These are phyloP conservation scores for Starmerella floricola DNA, from an alignment of 805 yeast species.

Conservation along the genomic window DNA sequence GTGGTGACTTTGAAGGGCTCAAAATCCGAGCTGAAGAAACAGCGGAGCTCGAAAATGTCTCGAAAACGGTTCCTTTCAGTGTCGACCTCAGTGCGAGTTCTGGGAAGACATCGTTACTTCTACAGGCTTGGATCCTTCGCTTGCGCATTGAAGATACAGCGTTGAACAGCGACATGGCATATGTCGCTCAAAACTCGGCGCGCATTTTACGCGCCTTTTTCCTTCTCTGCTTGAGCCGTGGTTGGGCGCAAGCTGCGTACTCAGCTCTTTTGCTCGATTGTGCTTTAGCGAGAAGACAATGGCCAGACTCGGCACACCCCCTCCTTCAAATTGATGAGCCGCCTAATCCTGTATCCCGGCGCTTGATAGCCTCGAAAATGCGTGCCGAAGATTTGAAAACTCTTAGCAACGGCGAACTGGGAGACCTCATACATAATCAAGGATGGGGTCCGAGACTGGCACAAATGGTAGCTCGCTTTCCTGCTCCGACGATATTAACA, in stretches of 20 bases:
- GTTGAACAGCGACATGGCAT: constrained; percentile 70
- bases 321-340: constrained; percentile 64
- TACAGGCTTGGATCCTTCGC: constrained; percentile 80
- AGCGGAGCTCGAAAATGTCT: constrained; percentile 51
- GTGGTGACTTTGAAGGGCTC: constrained; percentile 85
- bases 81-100: constrained; percentile 28
- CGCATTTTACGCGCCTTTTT: constrained; percentile 88
- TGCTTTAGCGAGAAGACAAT: constrained; percentile 67
- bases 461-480: constrained; percentile 56
- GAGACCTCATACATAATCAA: constrained; percentile 76
- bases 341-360: constrained; percentile 37
- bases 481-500: constrained; percentile 49
- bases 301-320: constrained; percentile 82
- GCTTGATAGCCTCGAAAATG: constrained; percentile 41
- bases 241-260: constrained; percentile 79
- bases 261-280: constrained; percentile 72
- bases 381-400: constrained; percentile 58
- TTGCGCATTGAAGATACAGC: constrained; percentile 67
- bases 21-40: constrained; percentile 82
- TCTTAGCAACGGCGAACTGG: constrained; percentile 62
- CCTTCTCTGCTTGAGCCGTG: constrained; percentile 69
- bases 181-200: constrained; percentile 90
- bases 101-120: constrained; percentile 74
- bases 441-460: constrained; percentile 57
- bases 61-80: constrained; percentile 32